Evolutionary conservation across 192 early-diverging fungal species (phyloP).

Genomic region (Anaeromyces robustus): DNA sequence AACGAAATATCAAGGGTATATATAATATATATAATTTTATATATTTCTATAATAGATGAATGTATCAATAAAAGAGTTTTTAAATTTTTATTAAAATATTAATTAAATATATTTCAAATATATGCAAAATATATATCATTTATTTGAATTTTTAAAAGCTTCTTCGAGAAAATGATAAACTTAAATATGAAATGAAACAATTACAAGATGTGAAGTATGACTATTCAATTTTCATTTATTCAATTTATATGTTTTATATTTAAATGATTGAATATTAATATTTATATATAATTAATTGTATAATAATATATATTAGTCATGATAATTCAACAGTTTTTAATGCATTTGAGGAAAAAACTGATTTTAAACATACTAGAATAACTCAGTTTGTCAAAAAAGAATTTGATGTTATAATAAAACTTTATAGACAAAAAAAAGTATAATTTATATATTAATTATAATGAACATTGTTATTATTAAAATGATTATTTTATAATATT

Average conservation of each 20-base stretch:
- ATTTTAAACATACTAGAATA: not conserved
- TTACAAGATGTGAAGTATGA: not conserved
- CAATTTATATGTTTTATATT: too few species aligned
- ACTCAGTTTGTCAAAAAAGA: not conserved
- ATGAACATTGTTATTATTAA: too few species aligned
- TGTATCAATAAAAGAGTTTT: too few species aligned
- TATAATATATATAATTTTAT: too few species aligned
- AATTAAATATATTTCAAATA: too few species aligned
- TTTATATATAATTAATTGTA: too few species aligned
- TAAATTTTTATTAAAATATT: too few species aligned
- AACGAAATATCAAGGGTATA: conserved; percentile 13
- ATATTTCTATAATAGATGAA: too few species aligned
- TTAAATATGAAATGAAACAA: not conserved
- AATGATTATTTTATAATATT: too few species aligned
- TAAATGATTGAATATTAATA: too few species aligned
- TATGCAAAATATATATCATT: not conserved
- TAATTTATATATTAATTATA: too few species aligned
- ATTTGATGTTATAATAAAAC: not conserved
- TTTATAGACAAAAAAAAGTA: not conserved
- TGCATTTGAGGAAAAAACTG: not conserved
- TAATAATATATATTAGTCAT: not conserved
- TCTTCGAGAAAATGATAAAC: not conserved
- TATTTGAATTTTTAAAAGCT: not conserved
- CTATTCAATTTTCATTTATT: not conserved
- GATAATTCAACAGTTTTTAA: not conserved